Percentiles rank a stretch among this genome's conserved stretches.
phyloP scores from a whole-genome alignment of 2,329 filamentous ascomycete genomes.

The Arthrobotrys pseudoclavata region DNA sequence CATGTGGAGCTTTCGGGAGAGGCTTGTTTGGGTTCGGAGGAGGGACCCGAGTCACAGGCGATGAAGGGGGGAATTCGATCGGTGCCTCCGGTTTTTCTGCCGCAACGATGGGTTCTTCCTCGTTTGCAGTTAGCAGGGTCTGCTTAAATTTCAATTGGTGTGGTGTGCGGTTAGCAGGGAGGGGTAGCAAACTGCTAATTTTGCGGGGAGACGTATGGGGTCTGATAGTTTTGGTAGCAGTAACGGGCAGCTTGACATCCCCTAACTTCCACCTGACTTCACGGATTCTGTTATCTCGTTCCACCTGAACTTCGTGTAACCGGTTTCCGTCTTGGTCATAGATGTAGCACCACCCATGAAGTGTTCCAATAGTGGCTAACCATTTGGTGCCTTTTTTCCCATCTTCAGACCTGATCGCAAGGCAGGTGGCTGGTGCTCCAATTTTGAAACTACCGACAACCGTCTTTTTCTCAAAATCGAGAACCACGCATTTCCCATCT shows the following conservation, averaged over 20 bases:
- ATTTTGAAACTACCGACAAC: slow-evolving; percentile 63
- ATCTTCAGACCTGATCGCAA: slow-evolving; percentile 61
- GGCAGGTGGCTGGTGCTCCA: slow-evolving; percentile 62
- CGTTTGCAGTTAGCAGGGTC: slow-evolving; percentile 10
- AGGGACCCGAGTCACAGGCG: slow-evolving; percentile 19
- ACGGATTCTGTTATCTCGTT: slow-evolving; percentile 61
- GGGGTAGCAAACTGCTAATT: slow-evolving; percentile 7
- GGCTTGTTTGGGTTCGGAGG: slow-evolving; percentile 46
- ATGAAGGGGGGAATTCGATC: slow-evolving; percentile 48
- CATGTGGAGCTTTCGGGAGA: slow-evolving; percentile 40
- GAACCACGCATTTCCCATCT: slow-evolving; percentile 62
- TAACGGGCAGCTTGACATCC: slow-evolving; percentile 51
- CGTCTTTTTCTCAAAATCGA: slow-evolving; percentile 63
- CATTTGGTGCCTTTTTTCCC: slow-evolving; percentile 60
- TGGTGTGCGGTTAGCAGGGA: slow-evolving; percentile 19
- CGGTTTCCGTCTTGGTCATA: slow-evolving; percentile 63
- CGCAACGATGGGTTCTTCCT: slow-evolving; percentile 46
- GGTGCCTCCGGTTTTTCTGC: slow-evolving; percentile 53
- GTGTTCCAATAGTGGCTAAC: slow-evolving; percentile 62
- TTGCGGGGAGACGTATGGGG: slow-evolving; percentile 27
- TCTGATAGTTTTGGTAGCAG: not conserved
- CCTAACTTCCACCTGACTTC: slow-evolving; percentile 63
- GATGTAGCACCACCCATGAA: slow-evolving; percentile 63
- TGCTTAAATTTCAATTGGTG: slow-evolving; percentile 17
- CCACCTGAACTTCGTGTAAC: slow-evolving; percentile 62